phyloP scores from a whole-genome alignment of 163 green algal genomes.

The Chloromonas sp. region DNA sequence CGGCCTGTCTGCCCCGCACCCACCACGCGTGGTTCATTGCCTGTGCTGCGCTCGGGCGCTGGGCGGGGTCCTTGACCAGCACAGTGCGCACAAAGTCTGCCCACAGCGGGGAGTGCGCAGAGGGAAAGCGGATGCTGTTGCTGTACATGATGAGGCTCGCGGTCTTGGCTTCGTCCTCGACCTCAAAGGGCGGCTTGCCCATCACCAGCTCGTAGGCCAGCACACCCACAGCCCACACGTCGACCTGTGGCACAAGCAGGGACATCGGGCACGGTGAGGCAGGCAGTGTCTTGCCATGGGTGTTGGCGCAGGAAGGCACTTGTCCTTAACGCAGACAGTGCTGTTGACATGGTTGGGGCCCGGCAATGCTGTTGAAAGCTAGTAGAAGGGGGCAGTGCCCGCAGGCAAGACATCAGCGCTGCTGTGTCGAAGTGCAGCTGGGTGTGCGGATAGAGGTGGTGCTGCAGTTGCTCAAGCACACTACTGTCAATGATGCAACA shows the following conservation, averaged over 20 bases:
- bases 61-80: constrained; percentile 59
- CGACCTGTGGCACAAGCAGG: constrained; percentile 27
- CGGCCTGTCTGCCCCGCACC: neutral
- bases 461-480: no score
- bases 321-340: no score
- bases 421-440: no score
- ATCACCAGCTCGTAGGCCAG: constrained; percentile 70
- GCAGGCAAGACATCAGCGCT: no score
- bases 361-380: no score
- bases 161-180: constrained; percentile 68
- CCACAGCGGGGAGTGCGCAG: constrained; percentile 33
- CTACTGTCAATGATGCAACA: no score
- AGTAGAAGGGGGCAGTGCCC: no score
- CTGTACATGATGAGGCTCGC: constrained; percentile 69
- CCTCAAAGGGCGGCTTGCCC: constrained; percentile 70
- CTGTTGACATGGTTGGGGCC: no score
- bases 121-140: constrained; percentile 54
- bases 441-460: no score
- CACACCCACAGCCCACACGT: constrained; percentile 72
- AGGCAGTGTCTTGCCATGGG: no score
- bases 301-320: no score
- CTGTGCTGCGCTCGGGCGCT: constrained; percentile 41
- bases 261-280: no score
- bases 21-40: constrained; percentile 65
- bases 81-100: constrained; percentile 52